phyloP scores from a whole-genome alignment of 192 early-diverging fungal genomes.

The Gigaspora rosea region DNA sequence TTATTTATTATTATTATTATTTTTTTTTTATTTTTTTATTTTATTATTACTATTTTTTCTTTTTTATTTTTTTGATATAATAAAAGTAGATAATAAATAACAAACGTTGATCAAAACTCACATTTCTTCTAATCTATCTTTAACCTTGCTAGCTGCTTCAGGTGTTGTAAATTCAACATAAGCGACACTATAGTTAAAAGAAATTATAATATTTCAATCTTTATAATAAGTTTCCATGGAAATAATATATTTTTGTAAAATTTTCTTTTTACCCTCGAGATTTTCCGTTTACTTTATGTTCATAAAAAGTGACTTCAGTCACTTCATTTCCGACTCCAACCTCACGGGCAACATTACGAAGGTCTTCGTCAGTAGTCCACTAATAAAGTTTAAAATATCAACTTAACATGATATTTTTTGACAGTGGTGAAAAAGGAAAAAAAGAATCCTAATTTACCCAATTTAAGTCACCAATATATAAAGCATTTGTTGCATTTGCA shows the following conservation, averaged over 20 bases:
- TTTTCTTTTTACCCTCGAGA: conserved; percentile 49
- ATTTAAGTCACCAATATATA: conserved; percentile 49
- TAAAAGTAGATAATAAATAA: no score
- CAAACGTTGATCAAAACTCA: conserved; percentile 19
- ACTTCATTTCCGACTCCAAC: conserved; percentile 53
- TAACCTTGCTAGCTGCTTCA: conserved; percentile 42
- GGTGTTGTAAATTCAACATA: conserved; percentile 54
- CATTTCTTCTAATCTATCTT: conserved; percentile 49
- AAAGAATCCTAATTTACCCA: conserved; percentile 39
- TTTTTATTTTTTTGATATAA: no score
- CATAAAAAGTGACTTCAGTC: conserved; percentile 58
- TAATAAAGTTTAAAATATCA: conserved; percentile 18
- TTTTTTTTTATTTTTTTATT: no score
- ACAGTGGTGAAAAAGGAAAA: background rate
- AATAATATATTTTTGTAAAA: background rate
- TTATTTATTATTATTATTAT: no score
- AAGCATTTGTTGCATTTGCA: conserved; percentile 38
- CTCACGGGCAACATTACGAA: conserved; percentile 46
- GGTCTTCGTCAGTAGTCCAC: conserved; percentile 62
- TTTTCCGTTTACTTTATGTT: conserved; percentile 69
- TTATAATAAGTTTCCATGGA: background rate
- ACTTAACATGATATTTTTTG: background rate
- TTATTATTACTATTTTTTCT: no score
- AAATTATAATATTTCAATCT: background rate
- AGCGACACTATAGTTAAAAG: conserved; percentile 40